phyloP scores from a whole-genome alignment of 129 eudicot genomes.

The Lactuca saligna region DNA sequence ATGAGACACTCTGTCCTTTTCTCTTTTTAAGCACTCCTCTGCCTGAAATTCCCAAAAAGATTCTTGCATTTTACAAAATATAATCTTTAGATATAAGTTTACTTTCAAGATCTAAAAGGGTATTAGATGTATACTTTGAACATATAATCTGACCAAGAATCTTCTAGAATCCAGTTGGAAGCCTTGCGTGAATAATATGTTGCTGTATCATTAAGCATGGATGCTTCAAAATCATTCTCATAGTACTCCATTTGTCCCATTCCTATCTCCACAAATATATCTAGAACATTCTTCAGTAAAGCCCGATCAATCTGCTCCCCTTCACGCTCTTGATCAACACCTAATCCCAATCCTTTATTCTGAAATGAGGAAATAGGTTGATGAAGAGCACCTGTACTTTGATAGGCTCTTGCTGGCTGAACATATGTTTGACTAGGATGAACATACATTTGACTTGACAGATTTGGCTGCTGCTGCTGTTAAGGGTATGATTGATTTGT shows the following conservation, averaged over 20 bases:
- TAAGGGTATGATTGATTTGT: too few species aligned
- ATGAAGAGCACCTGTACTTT: too few species aligned
- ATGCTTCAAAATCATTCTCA: constrained; percentile 85
- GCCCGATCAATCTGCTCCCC: constrained; percentile 99
- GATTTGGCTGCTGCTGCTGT: too few species aligned
- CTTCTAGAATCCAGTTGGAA: constrained; percentile 86
- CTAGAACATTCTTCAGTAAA: constrained; percentile 83
- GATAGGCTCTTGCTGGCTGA: too few species aligned
- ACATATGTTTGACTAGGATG: too few species aligned
- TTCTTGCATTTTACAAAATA: constrained; percentile 6
- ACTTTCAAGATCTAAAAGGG: constrained; percentile 5
- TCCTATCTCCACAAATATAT: constrained; percentile 96
- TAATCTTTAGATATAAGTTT: constrained; percentile 8
- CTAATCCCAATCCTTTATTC: too few species aligned
- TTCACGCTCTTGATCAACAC: constrained; percentile 95
- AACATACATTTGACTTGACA: too few species aligned
- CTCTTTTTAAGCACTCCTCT: constrained; percentile 85
- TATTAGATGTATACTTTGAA: constrained; percentile 43
- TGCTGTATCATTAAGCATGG: constrained; percentile 76
- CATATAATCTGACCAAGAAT: constrained; percentile 91
- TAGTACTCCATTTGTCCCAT: constrained; percentile 90
- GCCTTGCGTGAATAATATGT: constrained; percentile 93
- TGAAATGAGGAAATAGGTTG: too few species aligned
- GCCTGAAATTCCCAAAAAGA: constrained; percentile 44
- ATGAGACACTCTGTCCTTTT: constrained; percentile 79